phyloP scores from a whole-genome alignment of 441 rosid genomes.

The Arabidopsis hybrid region DNA sequence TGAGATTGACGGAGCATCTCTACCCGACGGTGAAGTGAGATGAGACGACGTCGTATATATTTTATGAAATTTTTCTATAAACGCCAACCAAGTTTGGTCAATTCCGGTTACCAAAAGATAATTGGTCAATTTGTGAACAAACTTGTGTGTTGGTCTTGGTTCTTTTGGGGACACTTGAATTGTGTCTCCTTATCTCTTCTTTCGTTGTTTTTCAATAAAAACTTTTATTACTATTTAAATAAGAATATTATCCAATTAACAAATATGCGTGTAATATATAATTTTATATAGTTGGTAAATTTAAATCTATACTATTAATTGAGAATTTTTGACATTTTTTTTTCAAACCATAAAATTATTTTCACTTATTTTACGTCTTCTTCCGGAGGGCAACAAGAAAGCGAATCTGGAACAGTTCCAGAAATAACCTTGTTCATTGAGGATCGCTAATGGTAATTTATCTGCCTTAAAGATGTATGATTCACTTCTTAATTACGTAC shows the following conservation, averaged over 20 bases:
- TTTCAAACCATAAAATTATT: too few relatives aligned
- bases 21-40: conserved; percentile 37
- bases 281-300: too few relatives aligned
- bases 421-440: neutral
- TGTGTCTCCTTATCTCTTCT: conserved; percentile 27
- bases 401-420: neutral
- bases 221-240: neutral
- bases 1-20: conserved; percentile 42
- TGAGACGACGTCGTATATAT: conserved; percentile 20
- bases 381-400: neutral
- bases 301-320: too few relatives aligned
- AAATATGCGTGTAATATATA: too few relatives aligned
- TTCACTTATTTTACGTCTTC: too few relatives aligned
- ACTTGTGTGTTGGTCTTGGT: conserved; percentile 17
- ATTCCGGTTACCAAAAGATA: conserved; percentile 48
- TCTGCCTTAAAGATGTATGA: too few relatives aligned
- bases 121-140: conserved; percentile 39
- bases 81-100: conserved; percentile 20
- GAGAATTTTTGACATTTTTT: too few relatives aligned
- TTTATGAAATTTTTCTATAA: neutral
- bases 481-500: too few relatives aligned
- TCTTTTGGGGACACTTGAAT: conserved; percentile 25
- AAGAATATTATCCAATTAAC: neutral
- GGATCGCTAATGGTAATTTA: neutral
- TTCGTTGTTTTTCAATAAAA: conserved; percentile 19